Evolutionary conservation across 371 early-diverging fungal genomes (phyloP).

Genomic region (Dichotomocladium elegans): DNA sequence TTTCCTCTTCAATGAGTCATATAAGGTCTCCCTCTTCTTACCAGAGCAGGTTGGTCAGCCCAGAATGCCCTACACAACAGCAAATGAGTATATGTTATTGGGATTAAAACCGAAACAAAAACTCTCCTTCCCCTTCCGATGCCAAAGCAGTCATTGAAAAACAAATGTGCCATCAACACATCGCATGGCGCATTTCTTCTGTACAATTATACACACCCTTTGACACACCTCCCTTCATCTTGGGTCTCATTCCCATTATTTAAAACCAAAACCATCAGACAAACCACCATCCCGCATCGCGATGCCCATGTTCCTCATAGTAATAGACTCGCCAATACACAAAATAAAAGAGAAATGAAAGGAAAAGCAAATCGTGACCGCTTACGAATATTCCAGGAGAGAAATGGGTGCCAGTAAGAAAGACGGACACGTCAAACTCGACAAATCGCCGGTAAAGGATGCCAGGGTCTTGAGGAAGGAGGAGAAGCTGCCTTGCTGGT

Average conservation of each 20-base stretch:
- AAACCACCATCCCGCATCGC: too few relatives aligned
- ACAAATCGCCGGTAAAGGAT: constrained; percentile 79
- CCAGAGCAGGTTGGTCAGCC: constrained; percentile 45
- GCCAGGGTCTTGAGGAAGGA: constrained; percentile 70
- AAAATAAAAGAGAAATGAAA: not conserved
- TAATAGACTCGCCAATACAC: too few relatives aligned
- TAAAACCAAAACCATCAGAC: too few relatives aligned
- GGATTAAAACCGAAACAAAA: too few relatives aligned
- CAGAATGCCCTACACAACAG: constrained; percentile 32
- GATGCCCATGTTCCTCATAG: too few relatives aligned
- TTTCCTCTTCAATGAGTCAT: not conserved
- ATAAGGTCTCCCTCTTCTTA: constrained; percentile 13
- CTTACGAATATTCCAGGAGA: constrained; percentile 77
- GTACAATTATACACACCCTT: not conserved
- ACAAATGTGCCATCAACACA: too few relatives aligned
- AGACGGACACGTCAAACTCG: constrained; percentile 74
- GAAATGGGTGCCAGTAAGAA: constrained; percentile 73
- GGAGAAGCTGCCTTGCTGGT: constrained; percentile 67
- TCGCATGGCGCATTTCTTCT: too few relatives aligned
- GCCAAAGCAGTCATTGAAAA: too few relatives aligned
- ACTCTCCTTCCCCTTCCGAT: too few relatives aligned
- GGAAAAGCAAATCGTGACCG: constrained; percentile 3
- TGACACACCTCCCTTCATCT: not conserved
- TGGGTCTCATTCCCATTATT: not conserved
- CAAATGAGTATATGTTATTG: constrained; percentile 4